phyloP scores from a whole-genome alignment of 1,284 basidiomycete genomes.

The Boletus semigastroideus region DNA sequence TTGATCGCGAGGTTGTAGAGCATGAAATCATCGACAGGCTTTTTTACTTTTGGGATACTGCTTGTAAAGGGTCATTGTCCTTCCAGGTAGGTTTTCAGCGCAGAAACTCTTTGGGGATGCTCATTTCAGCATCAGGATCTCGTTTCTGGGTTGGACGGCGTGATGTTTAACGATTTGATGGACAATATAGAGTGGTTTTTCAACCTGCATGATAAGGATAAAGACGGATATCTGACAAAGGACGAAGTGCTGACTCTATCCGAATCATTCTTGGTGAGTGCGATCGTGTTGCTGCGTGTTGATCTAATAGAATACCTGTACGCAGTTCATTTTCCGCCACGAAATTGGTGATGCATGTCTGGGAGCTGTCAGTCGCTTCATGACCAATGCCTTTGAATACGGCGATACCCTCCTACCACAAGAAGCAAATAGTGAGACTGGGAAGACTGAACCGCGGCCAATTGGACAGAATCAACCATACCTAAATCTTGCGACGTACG shows the following conservation, averaged over 20 bases:
- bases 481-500: constrained; percentile 80
- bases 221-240: constrained; percentile 91
- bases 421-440: constrained; percentile 40
- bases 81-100: constrained; percentile 58
- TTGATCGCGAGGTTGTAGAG: constrained; percentile 77
- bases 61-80: constrained; percentile 78
- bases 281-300: background rate
- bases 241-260: constrained; percentile 96
- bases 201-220: constrained; percentile 93
- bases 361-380: constrained; percentile 92
- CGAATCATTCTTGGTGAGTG: constrained; percentile 84
- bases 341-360: constrained; percentile 97
- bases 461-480: constrained; percentile 80
- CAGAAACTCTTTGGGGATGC: background rate
- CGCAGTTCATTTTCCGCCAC: constrained; percentile 94
- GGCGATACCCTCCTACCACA: constrained; percentile 79
- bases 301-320: constrained; percentile 8
- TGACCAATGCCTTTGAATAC: constrained; percentile 96
- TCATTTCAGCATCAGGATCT: constrained; percentile 64
- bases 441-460: constrained; percentile 46
- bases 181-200: constrained; percentile 99
- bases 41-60: constrained; percentile 90
- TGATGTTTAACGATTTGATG: constrained; percentile 97
- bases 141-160: constrained; percentile 84
- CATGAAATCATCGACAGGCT: constrained; percentile 82